These are phyloP conservation scores for Ustilago nuda DNA, from an alignment of 1,284 basidiomycete species.

Conservation along the genomic window DNA sequence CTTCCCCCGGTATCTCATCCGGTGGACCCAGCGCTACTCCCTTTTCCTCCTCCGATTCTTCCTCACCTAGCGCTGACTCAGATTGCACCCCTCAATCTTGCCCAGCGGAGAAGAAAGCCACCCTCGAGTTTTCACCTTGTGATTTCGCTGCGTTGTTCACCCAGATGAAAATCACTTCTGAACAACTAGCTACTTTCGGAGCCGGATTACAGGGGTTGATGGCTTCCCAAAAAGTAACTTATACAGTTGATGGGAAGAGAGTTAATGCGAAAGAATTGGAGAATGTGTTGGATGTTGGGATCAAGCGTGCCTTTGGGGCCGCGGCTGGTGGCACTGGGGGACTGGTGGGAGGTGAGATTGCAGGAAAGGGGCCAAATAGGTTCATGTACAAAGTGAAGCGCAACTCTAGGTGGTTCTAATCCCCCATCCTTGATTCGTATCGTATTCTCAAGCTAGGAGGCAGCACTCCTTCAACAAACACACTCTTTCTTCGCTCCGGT, in stretches of 20 bases:
- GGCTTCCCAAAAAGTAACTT: constrained; percentile 8
- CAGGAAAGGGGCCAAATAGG: background rate
- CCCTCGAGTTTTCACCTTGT: constrained; percentile 24
- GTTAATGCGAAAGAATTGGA: constrained; percentile 17
- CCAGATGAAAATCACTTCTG: constrained; percentile 23
- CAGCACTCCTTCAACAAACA: background rate
- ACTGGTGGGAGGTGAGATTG: background rate
- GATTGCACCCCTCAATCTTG: constrained; percentile 1
- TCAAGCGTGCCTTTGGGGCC: constrained; percentile 12
- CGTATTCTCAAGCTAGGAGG: too few relatives aligned
- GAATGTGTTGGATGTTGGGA: constrained; percentile 2
- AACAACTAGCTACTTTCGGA: constrained; percentile 33
- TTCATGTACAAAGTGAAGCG: constrained; percentile 25
- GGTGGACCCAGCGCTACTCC: background rate
- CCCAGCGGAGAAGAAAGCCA: constrained; percentile 12
- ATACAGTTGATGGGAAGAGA: constrained; percentile 21
- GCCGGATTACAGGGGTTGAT: constrained; percentile 18
- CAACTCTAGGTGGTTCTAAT: constrained; percentile 2
- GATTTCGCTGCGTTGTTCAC: constrained; percentile 27
- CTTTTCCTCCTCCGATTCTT: background rate
- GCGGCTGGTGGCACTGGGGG: too few relatives aligned
- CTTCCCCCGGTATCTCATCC: background rate
- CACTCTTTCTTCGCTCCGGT: background rate
- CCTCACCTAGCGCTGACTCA: background rate
- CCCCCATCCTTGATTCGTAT: too few relatives aligned